Conservation (phyloP, 2,329 filamentous ascomycete genomes). For the Phyllosticta citrichinensis region DNA sequence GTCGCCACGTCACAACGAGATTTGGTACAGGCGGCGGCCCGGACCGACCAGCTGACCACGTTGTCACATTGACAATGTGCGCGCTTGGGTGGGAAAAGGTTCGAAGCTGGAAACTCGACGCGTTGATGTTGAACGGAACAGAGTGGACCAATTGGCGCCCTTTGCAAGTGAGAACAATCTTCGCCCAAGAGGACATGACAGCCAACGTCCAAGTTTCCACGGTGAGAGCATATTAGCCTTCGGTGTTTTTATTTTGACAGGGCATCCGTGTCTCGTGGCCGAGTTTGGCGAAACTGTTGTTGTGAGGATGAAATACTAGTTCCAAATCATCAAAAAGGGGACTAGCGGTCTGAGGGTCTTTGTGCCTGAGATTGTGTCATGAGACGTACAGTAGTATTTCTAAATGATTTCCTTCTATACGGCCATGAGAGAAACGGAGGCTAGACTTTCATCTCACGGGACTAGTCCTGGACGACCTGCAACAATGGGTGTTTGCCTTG, state of each 20-base stretch:
- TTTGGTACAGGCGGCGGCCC: not conserved
- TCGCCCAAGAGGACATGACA: not conserved
- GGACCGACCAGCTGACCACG: not conserved
- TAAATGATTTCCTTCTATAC: not conserved
- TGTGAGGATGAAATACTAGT: not conserved
- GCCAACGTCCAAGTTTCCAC: not conserved
- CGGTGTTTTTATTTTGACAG: not conserved
- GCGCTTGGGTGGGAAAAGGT: not conserved
- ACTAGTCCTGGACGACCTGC: not conserved
- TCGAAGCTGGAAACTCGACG: not conserved
- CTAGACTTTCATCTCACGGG: not conserved
- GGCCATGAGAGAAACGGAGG: not conserved
- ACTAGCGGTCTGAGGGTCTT: not conserved
- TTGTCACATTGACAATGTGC: not conserved
- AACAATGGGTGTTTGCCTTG: not conserved
- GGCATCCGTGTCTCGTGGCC: not conserved
- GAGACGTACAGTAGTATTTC: not conserved
- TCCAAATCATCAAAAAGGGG: not conserved
- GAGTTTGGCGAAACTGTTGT: not conserved
- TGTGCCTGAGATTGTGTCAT: not conserved
- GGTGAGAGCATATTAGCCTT: not conserved
- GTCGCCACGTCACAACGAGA: not conserved
- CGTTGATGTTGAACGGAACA: not conserved
- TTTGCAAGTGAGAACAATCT: not conserved
- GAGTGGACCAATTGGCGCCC: not conserved